Evolutionary conservation across 495 filamentous ascomycete species (phyloP).

Genomic region (Neurospora africana): DNA sequence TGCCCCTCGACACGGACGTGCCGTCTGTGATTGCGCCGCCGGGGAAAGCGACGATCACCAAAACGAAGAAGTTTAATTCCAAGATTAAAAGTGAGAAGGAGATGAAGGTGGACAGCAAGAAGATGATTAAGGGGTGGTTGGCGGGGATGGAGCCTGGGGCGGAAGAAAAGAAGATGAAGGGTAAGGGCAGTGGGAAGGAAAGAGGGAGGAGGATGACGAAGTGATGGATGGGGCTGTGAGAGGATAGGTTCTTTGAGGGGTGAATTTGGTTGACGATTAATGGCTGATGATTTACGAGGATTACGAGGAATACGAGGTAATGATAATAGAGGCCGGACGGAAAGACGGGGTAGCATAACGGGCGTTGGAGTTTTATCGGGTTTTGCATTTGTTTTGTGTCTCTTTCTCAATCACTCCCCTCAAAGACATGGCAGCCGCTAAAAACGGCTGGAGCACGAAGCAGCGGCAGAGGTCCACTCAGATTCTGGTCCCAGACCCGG

Average conservation of each 20-base stretch:
- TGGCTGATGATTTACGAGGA: not conserved
- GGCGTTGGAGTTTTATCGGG: not conserved
- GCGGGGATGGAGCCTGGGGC: constrained; percentile 7
- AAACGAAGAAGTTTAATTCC: constrained; percentile 10
- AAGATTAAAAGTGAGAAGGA: constrained; percentile 17
- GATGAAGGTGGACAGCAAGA: constrained; percentile 13
- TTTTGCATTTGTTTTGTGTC: not conserved
- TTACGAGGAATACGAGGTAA: not conserved
- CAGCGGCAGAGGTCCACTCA: not conserved
- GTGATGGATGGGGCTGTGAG: not conserved
- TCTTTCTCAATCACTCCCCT: not conserved
- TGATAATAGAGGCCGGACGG: not conserved
- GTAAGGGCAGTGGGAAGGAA: not conserved
- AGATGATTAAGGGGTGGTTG: constrained; percentile 14
- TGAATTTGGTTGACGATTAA: not conserved
- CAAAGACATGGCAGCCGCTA: not conserved
- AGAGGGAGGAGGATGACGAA: not conserved
- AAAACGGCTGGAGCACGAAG: not conserved
- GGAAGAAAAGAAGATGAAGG: not conserved
- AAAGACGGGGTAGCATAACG: not conserved
- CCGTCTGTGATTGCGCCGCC: not conserved
- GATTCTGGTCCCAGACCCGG: not conserved
- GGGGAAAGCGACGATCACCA: not conserved
- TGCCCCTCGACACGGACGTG: not conserved
- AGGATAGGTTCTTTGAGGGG: not conserved